Base-by-base conservation (phyloP, 2,329 filamentous ascomycete species). In the Curvularia verruculosa region DNA sequence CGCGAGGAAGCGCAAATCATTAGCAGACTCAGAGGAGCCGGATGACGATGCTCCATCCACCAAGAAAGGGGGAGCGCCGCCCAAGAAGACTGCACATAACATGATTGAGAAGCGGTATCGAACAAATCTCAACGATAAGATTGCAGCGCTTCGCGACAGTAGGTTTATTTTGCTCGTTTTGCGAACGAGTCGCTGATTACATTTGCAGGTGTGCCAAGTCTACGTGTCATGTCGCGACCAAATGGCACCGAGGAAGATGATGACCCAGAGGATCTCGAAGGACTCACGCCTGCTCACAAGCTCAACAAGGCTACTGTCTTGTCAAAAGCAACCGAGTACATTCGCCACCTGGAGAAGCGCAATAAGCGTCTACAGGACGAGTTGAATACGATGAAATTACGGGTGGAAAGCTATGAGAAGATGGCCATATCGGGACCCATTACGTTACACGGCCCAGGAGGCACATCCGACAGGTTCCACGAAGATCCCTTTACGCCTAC, bases 51-150 rank as follows among this genome's bases (percentile, higher is more conserved):
- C 44, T 78, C 83, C 28, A 76, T 58, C 67, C 1, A 64, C 63
- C n/a, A 75, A 85, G 49, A 84, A 83, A 66, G 87, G 83, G 68
- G 81, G 71, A 23, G 83, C 73, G 49, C 84, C 79, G 24, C 81
- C 81, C 56, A 97, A 96, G 83, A 97, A 97, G 83, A 96, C 93
- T 29, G 92, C 94, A 2, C 94, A 98, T 78, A 98, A 97, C 77
- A 95, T 98, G 84, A 97, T 98, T 61, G 94, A 98, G 79, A 98
- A 97, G 83, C 84, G 94, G 64, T 98, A 98, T 77, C 88, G 94
- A 68, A 96, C 91, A 52, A 98, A 98, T 71, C 83, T 98, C 55
- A 98, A 98, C 72, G 94, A 97, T 74, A 98, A 98, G 80, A 98
- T 98, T 68, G 90, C 92, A 44, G 92, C 93, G 56, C 81, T 98